Evolutionary conservation across 2,329 filamentous ascomycete genomes (phyloP), one percentile per base, ranked within the genome.

Genomic region (Stemphylium vesicarium): DNA sequence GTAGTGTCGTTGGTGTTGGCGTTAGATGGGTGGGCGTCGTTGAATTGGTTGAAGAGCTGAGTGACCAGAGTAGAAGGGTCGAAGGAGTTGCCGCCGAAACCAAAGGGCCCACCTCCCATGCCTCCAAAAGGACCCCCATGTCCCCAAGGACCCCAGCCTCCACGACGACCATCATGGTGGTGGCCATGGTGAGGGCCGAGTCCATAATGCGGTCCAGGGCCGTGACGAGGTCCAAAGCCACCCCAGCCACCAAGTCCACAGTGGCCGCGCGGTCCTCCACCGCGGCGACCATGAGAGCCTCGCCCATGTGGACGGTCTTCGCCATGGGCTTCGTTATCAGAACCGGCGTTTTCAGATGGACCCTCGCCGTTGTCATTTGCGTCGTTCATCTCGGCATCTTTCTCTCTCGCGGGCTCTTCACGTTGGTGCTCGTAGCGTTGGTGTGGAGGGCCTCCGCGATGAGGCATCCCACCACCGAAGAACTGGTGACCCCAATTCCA

Each of bases 31-130:
- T 63, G 50, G 8, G 50, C 31, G 10, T 63, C 59, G 16, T 62
- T 73, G 55, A 80, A 78, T 12, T 60, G 62, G 13, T 56, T 60
- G 51, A 60, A 68, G 46, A 80, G 64, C 6, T 76, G 55, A n/a
- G 59, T 60, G n/a, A 71, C 71, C 7, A 79, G 58, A 11, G 53
- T 49, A 9, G 62, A 56, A 11, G 72, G 65, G 40, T 70, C 57
- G 40, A 69, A 72, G 2, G 45, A 15, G 40, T 40, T 47, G 39
- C 39, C 36, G 10, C 50, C 47, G 16, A 51, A 58, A 37, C 48
- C 58, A 10, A 59, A 68, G 15, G 61, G 52, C 2, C 56, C 56
- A 7, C 59, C 60, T 2, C 39, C 18, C 38, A 39, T 49, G 15
- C 39, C 29, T 31, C 44, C 56, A n/a, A 59, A 67, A 9, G 58